phyloP scores from a whole-genome alignment of 1,284 basidiomycete species.

The Fomes fomentarius region DNA sequence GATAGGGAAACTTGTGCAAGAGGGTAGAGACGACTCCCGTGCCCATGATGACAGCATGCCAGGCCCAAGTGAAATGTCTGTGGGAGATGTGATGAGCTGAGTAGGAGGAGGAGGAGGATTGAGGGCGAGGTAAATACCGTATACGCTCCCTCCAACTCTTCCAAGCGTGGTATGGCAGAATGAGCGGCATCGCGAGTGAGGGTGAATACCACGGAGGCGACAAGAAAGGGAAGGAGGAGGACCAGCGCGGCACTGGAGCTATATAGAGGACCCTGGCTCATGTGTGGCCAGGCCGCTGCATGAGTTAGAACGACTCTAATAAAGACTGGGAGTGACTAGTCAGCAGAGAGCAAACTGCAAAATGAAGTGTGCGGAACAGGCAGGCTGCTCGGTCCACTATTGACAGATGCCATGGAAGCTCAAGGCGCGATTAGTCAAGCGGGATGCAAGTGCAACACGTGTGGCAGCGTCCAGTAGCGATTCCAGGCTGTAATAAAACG shows the following conservation, averaged over 20 bases:
- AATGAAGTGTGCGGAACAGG: conserved; percentile 17
- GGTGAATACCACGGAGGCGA: neutral
- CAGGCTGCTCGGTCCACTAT: conserved; percentile 15
- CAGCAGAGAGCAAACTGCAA: conserved; percentile 26
- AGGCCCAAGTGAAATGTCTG: conserved; percentile 50
- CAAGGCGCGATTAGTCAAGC: conserved; percentile 10
- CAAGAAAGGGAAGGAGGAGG: conserved; percentile 9
- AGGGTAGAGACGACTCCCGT: conserved; percentile 44
- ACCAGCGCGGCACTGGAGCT: conserved; percentile 1
- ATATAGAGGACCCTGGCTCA: conserved; percentile 12
- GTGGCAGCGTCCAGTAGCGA: conserved; percentile 15
- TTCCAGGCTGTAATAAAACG: conserved; percentile 22
- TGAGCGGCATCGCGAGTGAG: conserved; percentile 23
- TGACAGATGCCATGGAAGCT: conserved; percentile 14
- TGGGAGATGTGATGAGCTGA: neutral
- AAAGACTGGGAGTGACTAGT: conserved; percentile 17
- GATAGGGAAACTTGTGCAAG: conserved; percentile 46
- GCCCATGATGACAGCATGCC: conserved; percentile 51
- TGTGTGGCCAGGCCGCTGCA: conserved; percentile 11
- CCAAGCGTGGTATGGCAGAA: conserved; percentile 31
- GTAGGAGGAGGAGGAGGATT: too few relatives aligned
- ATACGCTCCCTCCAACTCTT: conserved; percentile 33
- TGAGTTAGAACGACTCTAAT: conserved; percentile 12
- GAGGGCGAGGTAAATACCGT: conserved; percentile 20
- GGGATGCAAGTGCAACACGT: conserved; percentile 8